These are phyloP conservation scores for Mariannaea sp. DNA, from an alignment of 2,329 filamentous ascomycete genomes.

Conservation along the genomic window DNA sequence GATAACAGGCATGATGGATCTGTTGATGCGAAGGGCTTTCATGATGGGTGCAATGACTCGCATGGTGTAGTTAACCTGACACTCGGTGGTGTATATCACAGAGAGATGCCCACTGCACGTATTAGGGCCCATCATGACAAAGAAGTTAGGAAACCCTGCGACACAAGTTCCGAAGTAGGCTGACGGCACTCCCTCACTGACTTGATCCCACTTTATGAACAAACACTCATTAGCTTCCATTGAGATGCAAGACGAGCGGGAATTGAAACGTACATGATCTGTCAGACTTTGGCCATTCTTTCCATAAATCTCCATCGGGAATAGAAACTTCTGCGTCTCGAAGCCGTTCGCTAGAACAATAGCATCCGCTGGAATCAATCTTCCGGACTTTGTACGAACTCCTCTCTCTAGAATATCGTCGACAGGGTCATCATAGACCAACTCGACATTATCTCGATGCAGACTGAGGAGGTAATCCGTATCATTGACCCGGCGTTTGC, in stretches of 20 bases:
- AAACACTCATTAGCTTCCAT: conserved; percentile 26
- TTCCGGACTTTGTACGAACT: conserved; percentile 25
- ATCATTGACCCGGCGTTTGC: conserved; percentile 44
- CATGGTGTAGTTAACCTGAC: conserved; percentile 54
- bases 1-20: conserved; percentile 6
- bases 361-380: conserved; percentile 33
- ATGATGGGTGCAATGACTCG: conserved; percentile 46
- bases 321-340: conserved; percentile 51
- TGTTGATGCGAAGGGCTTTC: conserved; percentile 25
- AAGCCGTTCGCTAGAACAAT: conserved; percentile 57
- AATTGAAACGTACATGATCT: conserved; percentile 45
- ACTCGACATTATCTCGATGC: conserved; percentile 38
- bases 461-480: conserved; percentile 41
- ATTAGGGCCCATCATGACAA: conserved; percentile 41
- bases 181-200: conserved; percentile 33
- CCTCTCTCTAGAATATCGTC: conserved; percentile 20
- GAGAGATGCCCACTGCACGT: conserved; percentile 53
- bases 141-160: conserved; percentile 52
- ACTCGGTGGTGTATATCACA: conserved; percentile 56
- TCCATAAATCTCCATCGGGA: conserved; percentile 52
- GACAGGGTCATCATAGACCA: conserved; percentile 32
- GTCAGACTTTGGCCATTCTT: conserved; percentile 46
- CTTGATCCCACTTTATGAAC: conserved; percentile 35
- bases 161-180: conserved; percentile 57
- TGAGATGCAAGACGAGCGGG: background rate